Evolutionary conservation across 768 basidiomycete species (phyloP).

Genomic region (Holtermannia corniformis): DNA sequence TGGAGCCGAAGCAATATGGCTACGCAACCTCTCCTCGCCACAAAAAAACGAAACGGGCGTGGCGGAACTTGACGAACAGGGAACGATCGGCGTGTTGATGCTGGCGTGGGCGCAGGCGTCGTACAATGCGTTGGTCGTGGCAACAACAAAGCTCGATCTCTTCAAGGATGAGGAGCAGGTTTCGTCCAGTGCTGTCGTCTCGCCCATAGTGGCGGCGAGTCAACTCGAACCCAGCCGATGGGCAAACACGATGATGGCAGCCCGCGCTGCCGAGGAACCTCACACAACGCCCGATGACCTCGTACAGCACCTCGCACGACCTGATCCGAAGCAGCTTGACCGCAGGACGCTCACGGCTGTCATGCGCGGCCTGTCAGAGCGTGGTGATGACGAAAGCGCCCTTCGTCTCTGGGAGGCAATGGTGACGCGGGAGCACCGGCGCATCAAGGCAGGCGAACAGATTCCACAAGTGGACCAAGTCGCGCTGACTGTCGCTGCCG

Average conservation of each 20-base stretch:
- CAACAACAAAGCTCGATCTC: neutral
- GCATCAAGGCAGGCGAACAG: neutral
- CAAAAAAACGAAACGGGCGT: neutral
- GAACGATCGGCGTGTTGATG: neutral
- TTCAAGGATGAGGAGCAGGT: neutral
- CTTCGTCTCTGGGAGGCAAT: constrained; percentile 21
- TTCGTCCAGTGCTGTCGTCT: too few species aligned
- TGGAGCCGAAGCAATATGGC: neutral
- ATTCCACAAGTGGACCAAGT: constrained; percentile 14
- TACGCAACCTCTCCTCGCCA: neutral
- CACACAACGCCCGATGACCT: neutral
- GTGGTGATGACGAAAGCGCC: constrained; percentile 10
- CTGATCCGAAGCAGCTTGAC: constrained; percentile 2
- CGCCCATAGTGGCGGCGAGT: too few species aligned
- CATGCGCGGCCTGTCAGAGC: constrained; percentile 14
- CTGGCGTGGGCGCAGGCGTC: neutral
- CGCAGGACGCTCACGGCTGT: constrained; percentile 18
- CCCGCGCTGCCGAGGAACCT: neutral
- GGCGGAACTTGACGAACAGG: neutral
- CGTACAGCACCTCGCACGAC: too few species aligned
- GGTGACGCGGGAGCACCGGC: constrained; percentile 8
- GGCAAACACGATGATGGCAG: neutral
- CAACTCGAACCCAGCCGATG: neutral
- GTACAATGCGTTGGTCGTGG: neutral
- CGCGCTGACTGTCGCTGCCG: constrained; percentile 13